phyloP scores from a whole-genome alignment of 73 alveolate genomes.

The Stentor coeruleus region DNA sequence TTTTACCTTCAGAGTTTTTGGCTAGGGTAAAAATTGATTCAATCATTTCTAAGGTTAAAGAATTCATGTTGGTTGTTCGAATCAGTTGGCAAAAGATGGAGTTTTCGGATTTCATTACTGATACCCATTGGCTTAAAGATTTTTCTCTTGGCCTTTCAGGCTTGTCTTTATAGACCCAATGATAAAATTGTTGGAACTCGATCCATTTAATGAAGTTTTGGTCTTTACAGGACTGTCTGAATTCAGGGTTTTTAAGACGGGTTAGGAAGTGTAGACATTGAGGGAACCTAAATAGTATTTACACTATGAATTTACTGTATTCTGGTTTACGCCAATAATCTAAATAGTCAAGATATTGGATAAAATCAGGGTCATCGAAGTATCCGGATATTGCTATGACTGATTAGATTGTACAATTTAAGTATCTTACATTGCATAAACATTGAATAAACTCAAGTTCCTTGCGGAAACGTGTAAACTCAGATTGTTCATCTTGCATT shows the following conservation, averaged over 20 bases:
- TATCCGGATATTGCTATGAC: neutral
- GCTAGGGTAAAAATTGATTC: neutral
- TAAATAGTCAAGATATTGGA: neutral
- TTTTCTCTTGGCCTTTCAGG: neutral
- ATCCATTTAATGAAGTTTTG: neutral
- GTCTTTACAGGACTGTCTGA: constrained; percentile 9
- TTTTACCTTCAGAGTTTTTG: neutral
- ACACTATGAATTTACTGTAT: constrained; percentile 3
- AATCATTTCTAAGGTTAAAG: constrained; percentile 13
- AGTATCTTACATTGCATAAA: neutral
- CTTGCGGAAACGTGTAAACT: neutral
- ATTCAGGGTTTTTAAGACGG: neutral
- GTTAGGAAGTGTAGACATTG: neutral
- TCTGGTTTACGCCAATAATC: constrained; percentile 19
- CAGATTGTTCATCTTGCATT: constrained; percentile 19
- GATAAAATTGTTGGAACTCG: neutral
- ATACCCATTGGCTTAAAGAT: neutral
- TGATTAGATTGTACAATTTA: neutral
- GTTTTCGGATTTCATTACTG: neutral
- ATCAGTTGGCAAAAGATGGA: neutral
- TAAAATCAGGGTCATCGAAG: constrained; percentile 15
- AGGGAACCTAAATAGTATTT: neutral
- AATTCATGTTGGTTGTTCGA: neutral
- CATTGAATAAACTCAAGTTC: constrained; percentile 25
- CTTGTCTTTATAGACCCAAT: neutral